A percentile compares a stretch with the other conserved stretches of the same genome.
Evolutionary conservation across 768 basidiomycete species (phyloP).

Genomic region (Hortiboletus flavorubellus): DNA sequence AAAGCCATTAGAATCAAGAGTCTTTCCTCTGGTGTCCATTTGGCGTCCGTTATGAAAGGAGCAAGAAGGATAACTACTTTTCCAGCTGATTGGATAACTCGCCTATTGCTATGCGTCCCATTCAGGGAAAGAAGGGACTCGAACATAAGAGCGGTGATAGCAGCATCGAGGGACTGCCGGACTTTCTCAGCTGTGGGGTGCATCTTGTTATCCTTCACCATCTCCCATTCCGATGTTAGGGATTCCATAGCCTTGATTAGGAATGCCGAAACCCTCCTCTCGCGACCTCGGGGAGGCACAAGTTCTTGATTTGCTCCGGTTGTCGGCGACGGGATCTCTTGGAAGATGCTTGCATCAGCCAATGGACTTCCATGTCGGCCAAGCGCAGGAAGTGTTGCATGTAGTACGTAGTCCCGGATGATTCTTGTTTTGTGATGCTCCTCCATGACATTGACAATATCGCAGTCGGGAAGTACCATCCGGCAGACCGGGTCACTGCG

Average conservation of each 20-base stretch:
- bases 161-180: constrained; percentile 66
- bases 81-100: constrained; percentile 61
- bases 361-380: constrained; percentile 7
- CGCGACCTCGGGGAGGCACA: constrained; percentile 50
- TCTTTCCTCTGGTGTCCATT: constrained; percentile 63
- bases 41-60: constrained; percentile 36
- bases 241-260: constrained; percentile 61
- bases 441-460: constrained; percentile 56
- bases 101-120: constrained; percentile 56
- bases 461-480: constrained; percentile 66
- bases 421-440: constrained; percentile 54
- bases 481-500: constrained; percentile 44
- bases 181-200: constrained; percentile 59
- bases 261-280: constrained; percentile 60
- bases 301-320: constrained; percentile 30
- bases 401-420: constrained; percentile 69
- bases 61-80: constrained; percentile 46
- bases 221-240: constrained; percentile 48
- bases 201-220: constrained; percentile 27
- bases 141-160: constrained; percentile 63
- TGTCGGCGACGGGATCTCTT: constrained; percentile 6
- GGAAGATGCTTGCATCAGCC: not conserved
- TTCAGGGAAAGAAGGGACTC: constrained; percentile 65
- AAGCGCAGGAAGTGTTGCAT: constrained; percentile 56
- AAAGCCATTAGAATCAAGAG: constrained; percentile 62